Evolutionary conservation across 495 filamentous ascomycete genomes (phyloP).

Genomic region (Penicillium waksmanii): DNA sequence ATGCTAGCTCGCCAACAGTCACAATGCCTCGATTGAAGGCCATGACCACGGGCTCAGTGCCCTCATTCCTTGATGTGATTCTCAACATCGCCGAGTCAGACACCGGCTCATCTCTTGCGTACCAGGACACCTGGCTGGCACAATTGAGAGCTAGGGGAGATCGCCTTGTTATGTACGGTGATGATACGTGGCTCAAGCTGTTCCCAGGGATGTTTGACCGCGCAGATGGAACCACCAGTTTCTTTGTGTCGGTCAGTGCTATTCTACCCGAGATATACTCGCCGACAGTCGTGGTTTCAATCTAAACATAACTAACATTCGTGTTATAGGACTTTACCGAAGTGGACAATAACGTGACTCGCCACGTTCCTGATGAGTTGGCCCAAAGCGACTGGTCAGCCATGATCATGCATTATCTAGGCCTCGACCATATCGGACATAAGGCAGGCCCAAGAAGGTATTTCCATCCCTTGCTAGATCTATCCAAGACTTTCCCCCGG

Average conservation of each 20-base stretch:
- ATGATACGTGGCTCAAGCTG: slow-evolving; percentile 98
- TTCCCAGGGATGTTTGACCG: slow-evolving; percentile 87
- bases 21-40: slow-evolving; percentile 99
- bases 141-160: slow-evolving; percentile 81
- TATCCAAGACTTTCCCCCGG: background rate
- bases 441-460: slow-evolving; percentile 90
- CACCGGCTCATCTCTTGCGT: slow-evolving; percentile 78
- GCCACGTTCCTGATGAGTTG: slow-evolving; percentile 81
- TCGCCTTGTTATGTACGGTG: slow-evolving; percentile 91
- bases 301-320: background rate
- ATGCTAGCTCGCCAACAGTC: slow-evolving; percentile 95
- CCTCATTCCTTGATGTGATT: slow-evolving; percentile 95
- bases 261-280: background rate
- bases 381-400: slow-evolving; percentile 82
- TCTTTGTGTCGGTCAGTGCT: slow-evolving; percentile 90
- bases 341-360: slow-evolving; percentile 96
- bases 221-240: slow-evolving; percentile 91
- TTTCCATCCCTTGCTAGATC: background rate
- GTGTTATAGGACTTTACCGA: slow-evolving; percentile 87
- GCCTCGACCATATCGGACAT: slow-evolving; percentile 96
- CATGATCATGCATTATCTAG: slow-evolving; percentile 93
- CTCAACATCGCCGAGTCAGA: slow-evolving; percentile 96
- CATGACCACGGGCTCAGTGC: slow-evolving; percentile 94
- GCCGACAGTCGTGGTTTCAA: too few species aligned
- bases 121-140: slow-evolving; percentile 93